Evolutionary conservation across 2,329 filamentous ascomycete species (phyloP), one percentile per base, ranked within the genome.

Genomic region (Pseudomassariella vexata): DNA sequence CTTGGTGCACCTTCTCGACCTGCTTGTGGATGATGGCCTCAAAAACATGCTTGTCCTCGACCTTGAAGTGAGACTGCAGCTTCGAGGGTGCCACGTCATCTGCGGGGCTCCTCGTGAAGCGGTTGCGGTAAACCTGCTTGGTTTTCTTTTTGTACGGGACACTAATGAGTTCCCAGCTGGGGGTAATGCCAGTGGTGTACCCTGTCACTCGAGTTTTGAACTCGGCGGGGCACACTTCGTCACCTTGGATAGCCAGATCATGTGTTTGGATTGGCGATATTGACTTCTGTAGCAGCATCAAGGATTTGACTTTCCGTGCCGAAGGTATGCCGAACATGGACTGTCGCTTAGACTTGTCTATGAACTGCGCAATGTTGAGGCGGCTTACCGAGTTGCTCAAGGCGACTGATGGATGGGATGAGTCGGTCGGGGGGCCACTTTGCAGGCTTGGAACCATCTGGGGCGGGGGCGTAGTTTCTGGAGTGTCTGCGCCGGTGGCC

Each of bases 21-120:
- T 34, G 20, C 10, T 27, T 34, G 28, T 40, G 34, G 11, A 40
- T 10, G 24, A 40, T 40, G 19, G 37, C 37, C n/a, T 35, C 32
- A 34, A 34, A 40, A 5, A 40, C 21, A 6, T 31, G 18, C 22
- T 35, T 37, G 19, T 40, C 37, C 16, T 20, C 12, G n/a, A 40
- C 27, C 24, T 37, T 37, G 34, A 40, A 35, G n/a, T 35, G 28
- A 6, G 24, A 27, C 12, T 27, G 26, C 16, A 37, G 24, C 20
- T 34, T 32, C 17, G 28, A 29, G 9, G 34, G 37, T 9, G 30
- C 10, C 9, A 40, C 14, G 20, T 40, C 37, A 21, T 34, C 31
- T 6, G 28, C 19, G 4, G 30, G 31, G 14, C 31, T 25, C 11
- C 32, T 31, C 15, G 37, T 37, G 19, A 40, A 40, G 2, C 32